Conservation (phyloP, 1,284 basidiomycete genomes). For the Heterobasidion parviporum region DNA sequence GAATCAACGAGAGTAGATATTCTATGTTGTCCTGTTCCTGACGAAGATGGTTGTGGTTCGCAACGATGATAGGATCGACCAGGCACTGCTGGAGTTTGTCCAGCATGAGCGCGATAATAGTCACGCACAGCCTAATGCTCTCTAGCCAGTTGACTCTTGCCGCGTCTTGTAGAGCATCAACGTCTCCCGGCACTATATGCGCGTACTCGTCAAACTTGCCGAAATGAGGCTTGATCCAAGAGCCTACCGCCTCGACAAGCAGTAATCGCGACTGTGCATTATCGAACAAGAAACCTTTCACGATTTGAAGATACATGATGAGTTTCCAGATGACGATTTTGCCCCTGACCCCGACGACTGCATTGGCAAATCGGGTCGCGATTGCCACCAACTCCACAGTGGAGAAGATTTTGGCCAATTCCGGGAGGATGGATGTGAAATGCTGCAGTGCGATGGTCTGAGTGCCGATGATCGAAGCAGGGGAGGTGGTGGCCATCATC, state of each 20-base stretch:
- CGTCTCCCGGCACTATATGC: constrained; percentile 53
- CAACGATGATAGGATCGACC: constrained; percentile 56
- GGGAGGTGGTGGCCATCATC: constrained; percentile 81
- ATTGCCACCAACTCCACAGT: constrained; percentile 79
- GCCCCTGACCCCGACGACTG: constrained; percentile 73
- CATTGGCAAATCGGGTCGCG: constrained; percentile 83
- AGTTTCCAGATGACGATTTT: constrained; percentile 91
- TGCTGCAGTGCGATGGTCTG: constrained; percentile 92
- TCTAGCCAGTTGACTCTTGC: constrained; percentile 89
- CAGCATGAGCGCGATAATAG: constrained; percentile 84
- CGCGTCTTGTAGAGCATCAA: constrained; percentile 57
- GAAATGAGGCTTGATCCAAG: constrained; percentile 94
- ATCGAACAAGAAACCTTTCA: constrained; percentile 85
- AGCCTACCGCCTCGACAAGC: constrained; percentile 82
- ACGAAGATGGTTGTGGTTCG: constrained; percentile 52
- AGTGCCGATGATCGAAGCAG: constrained; percentile 86
- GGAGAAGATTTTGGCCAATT: constrained; percentile 74
- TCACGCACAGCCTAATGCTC: constrained; percentile 76
- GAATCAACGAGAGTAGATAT: constrained; percentile 78
- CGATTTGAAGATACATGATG: constrained; percentile 88
- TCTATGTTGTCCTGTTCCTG: constrained; percentile 95
- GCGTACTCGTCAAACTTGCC: constrained; percentile 84
- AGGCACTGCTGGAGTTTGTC: constrained; percentile 84
- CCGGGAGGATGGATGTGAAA: constrained; percentile 88
- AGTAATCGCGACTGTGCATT: constrained; percentile 71